phyloP scores from a whole-genome alignment of 1,284 basidiomycete species.

The Pseudozyma pruni region DNA sequence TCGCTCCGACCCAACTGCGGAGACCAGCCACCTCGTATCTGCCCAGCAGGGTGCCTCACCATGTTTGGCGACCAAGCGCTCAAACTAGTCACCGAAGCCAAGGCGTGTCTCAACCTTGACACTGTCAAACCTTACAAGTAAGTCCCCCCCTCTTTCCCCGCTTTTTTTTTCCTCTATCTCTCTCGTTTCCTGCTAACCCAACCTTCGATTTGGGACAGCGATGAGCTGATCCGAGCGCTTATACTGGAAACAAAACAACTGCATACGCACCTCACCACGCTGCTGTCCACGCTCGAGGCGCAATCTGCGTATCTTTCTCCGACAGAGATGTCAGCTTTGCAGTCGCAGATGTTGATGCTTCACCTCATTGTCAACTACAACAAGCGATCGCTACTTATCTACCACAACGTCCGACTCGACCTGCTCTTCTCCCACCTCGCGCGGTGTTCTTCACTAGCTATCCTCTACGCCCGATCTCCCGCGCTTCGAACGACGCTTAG shows the following conservation, averaged over 20 bases:
- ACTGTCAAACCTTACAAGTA: slow-evolving; percentile 88
- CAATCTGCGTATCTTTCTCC: slow-evolving; percentile 46
- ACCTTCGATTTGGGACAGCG: slow-evolving; percentile 63
- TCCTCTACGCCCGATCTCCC: slow-evolving; percentile 10
- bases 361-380: slow-evolving; percentile 88
- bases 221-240: slow-evolving; percentile 83
- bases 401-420: slow-evolving; percentile 84
- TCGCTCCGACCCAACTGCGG: too few relatives aligned
- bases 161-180: neutral
- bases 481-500: slow-evolving; percentile 7
- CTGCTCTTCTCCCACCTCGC: slow-evolving; percentile 20
- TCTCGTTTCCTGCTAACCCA: neutral
- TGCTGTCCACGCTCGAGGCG: slow-evolving; percentile 69
- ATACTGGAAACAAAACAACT: slow-evolving; percentile 91
- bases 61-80: slow-evolving; percentile 83
- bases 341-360: slow-evolving; percentile 82
- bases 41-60: too few relatives aligned
- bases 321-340: slow-evolving; percentile 68
- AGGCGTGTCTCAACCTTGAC: slow-evolving; percentile 82
- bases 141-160: slow-evolving; percentile 8
- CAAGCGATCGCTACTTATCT: slow-evolving; percentile 91
- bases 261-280: slow-evolving; percentile 71
- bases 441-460: neutral
- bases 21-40: too few relatives aligned
- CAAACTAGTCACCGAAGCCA: slow-evolving; percentile 85